Evolutionary conservation across 768 basidiomycete species (phyloP), one percentile per base, ranked within the genome.

Genomic region (Lactifluus subvellereus): DNA sequence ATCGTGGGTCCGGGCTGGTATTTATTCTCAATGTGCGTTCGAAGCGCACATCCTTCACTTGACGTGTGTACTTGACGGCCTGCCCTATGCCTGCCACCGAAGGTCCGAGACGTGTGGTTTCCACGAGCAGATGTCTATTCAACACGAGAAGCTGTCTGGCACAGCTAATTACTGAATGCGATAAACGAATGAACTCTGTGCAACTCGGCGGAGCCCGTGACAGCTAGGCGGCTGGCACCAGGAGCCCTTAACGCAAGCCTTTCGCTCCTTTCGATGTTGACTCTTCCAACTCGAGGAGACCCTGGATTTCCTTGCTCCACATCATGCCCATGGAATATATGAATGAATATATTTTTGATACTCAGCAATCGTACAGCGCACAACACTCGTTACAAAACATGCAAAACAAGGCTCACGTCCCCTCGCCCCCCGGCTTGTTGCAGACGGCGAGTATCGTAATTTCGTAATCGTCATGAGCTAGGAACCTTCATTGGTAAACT

Each of bases 401-500:
- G 27, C 27, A 37, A 33, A 38, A 27, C n/a, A 11, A 16, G 18
- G 22, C 40, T 53, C 13, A 30, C 11, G 1, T 9, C 38, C 27
- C 13, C 27, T 18, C 37, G 27, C 37, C 8, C 18, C 27, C 16
- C 4, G 47, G 47, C 47, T 13, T 48, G n/a, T 40, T 14, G 14
- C 10, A 27, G 22, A 11, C 10, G 22, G 47, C 22, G 11, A 20
- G 22, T n/a, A 20, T 45, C 45, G 45, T 45, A 54, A 35, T n/a
- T 53, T 35, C 16, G 13, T 35, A 18, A 18, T 37, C 51, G 45
- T 60, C 32, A 53, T 33, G 37, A 18, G 42, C 33, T 14, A 53
- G 33, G 20, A 50, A 6, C 20, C 53, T 50, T 62, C 53, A 66
- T 14, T 59, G 27, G 18, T 61, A 66, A 43, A 67, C 60, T 9